Conservation (phyloP, 306 rosid genomes). For the Notholithocarpus densiflorus region DNA sequence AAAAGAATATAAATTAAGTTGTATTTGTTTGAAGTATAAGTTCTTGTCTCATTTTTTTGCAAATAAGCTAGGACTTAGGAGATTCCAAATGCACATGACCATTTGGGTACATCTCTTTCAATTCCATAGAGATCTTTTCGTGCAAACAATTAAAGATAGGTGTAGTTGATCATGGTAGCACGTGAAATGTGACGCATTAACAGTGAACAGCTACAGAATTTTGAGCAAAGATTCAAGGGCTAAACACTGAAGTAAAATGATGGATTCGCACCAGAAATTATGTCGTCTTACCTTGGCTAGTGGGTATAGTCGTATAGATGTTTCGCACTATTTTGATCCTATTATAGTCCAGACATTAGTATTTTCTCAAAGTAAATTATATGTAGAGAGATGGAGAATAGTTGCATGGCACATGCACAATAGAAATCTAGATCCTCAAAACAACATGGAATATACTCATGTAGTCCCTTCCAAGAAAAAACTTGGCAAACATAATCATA, state of each 20-base stretch:
- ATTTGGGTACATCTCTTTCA: not conserved
- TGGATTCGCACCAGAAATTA: conserved; percentile 30
- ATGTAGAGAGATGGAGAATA: not conserved
- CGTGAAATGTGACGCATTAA: conserved; percentile 6
- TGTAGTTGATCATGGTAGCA: not conserved
- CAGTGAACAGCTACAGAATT: conserved; percentile 10
- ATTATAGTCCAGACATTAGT: not conserved
- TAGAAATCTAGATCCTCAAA: conserved; percentile 11
- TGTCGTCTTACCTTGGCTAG: conserved; percentile 35
- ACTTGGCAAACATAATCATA: conserved; percentile 44
- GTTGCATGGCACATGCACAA: conserved; percentile 55
- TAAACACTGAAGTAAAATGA: conserved; percentile 23
- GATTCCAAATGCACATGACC: no score
- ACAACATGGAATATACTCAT: conserved; percentile 20
- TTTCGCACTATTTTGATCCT: not conserved
- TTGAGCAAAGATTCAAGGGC: conserved; percentile 12
- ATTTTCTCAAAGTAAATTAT: not conserved
- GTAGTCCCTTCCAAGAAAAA: conserved; percentile 23
- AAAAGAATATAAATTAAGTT: no score
- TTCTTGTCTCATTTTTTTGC: no score
- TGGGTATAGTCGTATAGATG: not conserved
- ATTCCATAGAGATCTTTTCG: not conserved
- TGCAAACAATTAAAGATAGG: not conserved
- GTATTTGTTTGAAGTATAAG: no score
- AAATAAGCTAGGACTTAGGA: no score